A percentile compares a stretch with the other conserved stretches of the same genome.
Conservation (phyloP, 2,329 filamentous ascomycete species). For the Arthrobotrys sinensis region DNA sequence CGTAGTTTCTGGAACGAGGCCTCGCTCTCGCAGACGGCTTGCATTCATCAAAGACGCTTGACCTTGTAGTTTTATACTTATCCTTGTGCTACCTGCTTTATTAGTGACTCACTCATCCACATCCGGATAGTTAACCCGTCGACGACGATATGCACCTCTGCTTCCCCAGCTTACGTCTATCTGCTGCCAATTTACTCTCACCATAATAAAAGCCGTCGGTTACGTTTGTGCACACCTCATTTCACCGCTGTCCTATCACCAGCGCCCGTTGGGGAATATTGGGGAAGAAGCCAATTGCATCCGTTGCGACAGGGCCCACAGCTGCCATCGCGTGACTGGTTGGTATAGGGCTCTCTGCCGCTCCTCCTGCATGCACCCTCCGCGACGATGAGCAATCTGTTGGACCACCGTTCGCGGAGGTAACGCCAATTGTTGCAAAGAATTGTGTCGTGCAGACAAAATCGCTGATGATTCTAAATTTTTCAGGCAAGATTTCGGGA, state of each 20-base stretch:
- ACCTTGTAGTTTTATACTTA: slow-evolving; percentile 6
- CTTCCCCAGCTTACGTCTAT: slow-evolving; percentile 3
- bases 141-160: not conserved
- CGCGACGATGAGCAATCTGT: not conserved
- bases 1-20: slow-evolving; percentile 4
- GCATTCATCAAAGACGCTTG: not conserved
- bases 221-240: not conserved
- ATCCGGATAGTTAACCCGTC: slow-evolving; percentile 5
- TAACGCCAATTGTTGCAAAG: not conserved
- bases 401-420: not conserved
- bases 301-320: slow-evolving; percentile 2
- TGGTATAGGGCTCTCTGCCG: not conserved
- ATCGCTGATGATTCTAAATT: not conserved
- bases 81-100: slow-evolving; percentile 3
- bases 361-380: not conserved
- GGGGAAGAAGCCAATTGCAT: slow-evolving; percentile 11
- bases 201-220: not conserved
- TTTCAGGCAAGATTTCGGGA: no score
- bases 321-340: slow-evolving; percentile 11
- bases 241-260: slow-evolving; percentile 3
- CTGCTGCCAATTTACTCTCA: not conserved
- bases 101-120: slow-evolving; percentile 14
- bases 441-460: not conserved
- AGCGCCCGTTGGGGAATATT: not conserved
- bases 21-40: not conserved